Conservation (phyloP, 2,329 filamentous ascomycete genomes). For the Lachnellula cervina region DNA sequence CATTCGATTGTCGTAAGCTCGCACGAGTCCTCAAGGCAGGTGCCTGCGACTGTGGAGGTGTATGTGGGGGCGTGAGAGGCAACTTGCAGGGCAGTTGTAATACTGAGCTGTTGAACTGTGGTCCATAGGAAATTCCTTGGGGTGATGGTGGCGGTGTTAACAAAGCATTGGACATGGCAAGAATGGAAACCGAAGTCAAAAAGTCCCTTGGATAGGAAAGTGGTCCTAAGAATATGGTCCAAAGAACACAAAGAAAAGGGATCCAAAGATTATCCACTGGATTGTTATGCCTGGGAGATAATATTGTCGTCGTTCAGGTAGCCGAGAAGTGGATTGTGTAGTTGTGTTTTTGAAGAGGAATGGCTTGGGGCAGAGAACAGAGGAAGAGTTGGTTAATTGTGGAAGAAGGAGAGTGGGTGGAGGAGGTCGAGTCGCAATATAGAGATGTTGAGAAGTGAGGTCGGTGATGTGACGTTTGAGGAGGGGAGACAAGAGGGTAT, state of each 20-base stretch:
- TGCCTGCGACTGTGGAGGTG: conserved; percentile 4
- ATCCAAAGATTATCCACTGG: conserved; percentile 1
- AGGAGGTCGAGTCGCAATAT: conserved; percentile 3
- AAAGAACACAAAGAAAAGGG: conserved; percentile 23
- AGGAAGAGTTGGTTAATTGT: conserved; percentile 7
- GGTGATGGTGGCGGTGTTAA: conserved; percentile 26
- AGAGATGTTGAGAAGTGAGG: conserved; percentile 4
- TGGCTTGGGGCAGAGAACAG: conserved; percentile 9
- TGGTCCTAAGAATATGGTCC: conserved; percentile 2
- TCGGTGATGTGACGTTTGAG: conserved; percentile 11
- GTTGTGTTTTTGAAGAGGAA: conserved; percentile 7
- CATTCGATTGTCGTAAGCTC: neutral
- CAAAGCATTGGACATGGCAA: conserved; percentile 27
- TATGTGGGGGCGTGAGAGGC: conserved; percentile 5
- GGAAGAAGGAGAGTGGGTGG: conserved; percentile 17
- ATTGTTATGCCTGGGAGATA: conserved; percentile 5
- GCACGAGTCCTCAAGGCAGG: conserved; percentile 3
- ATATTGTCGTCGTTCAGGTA: neutral
- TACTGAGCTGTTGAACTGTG: neutral
- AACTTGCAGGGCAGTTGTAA: neutral
- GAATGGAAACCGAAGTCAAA: conserved; percentile 19
- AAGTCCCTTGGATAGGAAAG: conserved; percentile 8
- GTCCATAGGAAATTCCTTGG: conserved; percentile 4
- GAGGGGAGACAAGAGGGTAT: conserved; percentile 1
- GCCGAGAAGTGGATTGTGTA: conserved; percentile 2